Percentiles rank a stretch among this genome's conserved stretches.
These are phyloP conservation scores for Myxozyma vanderwaltii DNA, from an alignment of 805 yeast genomes.

Conservation along the genomic window DNA sequence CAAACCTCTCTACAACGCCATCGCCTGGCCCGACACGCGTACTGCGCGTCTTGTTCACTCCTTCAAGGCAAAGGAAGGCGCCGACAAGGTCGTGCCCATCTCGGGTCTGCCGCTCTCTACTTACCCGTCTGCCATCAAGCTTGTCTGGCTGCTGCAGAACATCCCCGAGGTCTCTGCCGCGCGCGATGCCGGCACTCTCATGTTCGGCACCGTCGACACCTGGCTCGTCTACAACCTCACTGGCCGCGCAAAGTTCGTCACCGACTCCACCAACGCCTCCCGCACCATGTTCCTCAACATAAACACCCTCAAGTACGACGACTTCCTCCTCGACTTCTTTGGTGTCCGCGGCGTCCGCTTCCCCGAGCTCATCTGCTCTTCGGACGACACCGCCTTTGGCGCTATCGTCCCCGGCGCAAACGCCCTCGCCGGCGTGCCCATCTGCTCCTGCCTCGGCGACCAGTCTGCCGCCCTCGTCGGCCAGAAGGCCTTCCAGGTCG, in stretches of 20 bases:
- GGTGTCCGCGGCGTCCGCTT: constrained; percentile 61
- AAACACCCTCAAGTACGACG: constrained; percentile 73
- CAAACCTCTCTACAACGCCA: constrained; percentile 78
- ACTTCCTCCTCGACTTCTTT: constrained; percentile 74
- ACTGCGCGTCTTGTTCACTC: constrained; percentile 71
- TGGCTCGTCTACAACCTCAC: constrained; percentile 90
- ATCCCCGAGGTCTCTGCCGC: constrained; percentile 64
- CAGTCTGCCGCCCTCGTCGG: constrained; percentile 94
- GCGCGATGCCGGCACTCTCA: constrained; percentile 74
- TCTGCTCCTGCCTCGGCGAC: constrained; percentile 91
- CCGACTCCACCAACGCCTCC: constrained; percentile 90
- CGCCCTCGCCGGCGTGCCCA: constrained; percentile 63
- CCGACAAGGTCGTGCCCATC: constrained; percentile 59
- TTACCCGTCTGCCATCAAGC: constrained; percentile 86
- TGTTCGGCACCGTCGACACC: constrained; percentile 93
- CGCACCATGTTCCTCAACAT: constrained; percentile 89
- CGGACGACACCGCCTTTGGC: constrained; percentile 68
- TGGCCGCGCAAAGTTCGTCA: constrained; percentile 51
- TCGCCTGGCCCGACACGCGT: constrained; percentile 95
- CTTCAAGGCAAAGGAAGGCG: constrained; percentile 56
- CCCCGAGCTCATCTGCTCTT: constrained; percentile 78
- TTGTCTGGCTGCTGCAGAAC: constrained; percentile 86
- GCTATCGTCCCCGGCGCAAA: constrained; percentile 53
- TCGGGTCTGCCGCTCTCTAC: constrained; percentile 90
- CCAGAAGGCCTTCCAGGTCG: constrained; percentile 78